phyloP scores from a whole-genome alignment of 306 rosid species.

The Quercus glauca region DNA sequence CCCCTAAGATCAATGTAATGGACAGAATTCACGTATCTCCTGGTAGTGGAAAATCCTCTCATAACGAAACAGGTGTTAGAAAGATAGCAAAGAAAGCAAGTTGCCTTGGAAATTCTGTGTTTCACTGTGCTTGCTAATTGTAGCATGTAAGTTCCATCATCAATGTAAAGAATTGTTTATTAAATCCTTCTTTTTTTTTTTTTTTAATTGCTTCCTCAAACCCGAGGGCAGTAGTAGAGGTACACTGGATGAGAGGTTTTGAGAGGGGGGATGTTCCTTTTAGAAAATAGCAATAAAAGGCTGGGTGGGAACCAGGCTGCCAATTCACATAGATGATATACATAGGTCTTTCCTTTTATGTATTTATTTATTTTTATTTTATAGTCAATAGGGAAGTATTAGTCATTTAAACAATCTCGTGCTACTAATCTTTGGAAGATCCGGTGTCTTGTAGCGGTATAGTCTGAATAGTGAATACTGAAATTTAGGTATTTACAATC shows the following conservation, averaged over 20 bases:
- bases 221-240: conserved; percentile 14
- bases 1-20: conserved; percentile 83
- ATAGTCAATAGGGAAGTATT: background rate
- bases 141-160: conserved; percentile 19
- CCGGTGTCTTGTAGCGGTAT: background rate
- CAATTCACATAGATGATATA: background rate
- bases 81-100: conserved; percentile 64
- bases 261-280: background rate
- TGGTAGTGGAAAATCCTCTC: conserved; percentile 42
- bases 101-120: conserved; percentile 74
- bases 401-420: background rate
- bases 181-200: background rate
- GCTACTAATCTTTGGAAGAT: background rate
- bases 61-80: conserved; percentile 64
- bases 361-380: background rate
- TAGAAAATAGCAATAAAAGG: conserved; percentile 14
- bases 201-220: conserved; percentile 13
- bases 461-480: background rate
- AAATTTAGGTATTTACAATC: background rate
- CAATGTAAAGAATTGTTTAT: conserved; percentile 36
- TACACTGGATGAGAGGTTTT: conserved; percentile 9
- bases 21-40: conserved; percentile 88
- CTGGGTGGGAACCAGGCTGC: background rate
- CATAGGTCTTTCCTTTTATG: conserved; percentile 6
- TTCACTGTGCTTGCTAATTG: conserved; percentile 78